Percentiles rank a stretch among this genome's conserved stretches.
phyloP scores from a whole-genome alignment of 2,329 filamentous ascomycete species.

The Fusarium camptoceras region DNA sequence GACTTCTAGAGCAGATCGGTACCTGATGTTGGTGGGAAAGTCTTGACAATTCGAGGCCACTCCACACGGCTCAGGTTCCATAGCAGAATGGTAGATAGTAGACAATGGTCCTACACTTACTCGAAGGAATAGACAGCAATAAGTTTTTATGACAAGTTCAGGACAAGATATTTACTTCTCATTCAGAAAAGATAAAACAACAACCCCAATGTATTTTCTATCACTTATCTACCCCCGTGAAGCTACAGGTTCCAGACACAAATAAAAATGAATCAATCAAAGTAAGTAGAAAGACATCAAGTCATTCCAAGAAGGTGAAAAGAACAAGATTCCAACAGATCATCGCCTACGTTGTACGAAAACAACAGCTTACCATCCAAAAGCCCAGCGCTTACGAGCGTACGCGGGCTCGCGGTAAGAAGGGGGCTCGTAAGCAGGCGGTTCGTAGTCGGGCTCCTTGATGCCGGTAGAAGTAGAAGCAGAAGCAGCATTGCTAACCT shows the following conservation, averaged over 20 bases:
- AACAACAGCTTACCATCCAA: slow-evolving; percentile 9
- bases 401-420: slow-evolving; percentile 40
- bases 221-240: slow-evolving; percentile 30
- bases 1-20: not conserved
- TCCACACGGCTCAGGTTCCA: not conserved
- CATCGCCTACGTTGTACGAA: not conserved
- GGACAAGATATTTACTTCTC: not conserved
- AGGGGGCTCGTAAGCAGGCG: slow-evolving; percentile 43
- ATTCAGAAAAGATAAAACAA: not conserved
- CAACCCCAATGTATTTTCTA: slow-evolving; percentile 31
- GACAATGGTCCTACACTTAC: not conserved
- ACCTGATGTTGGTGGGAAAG: not conserved
- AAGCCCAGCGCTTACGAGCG: slow-evolving; percentile 36
- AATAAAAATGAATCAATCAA: slow-evolving; percentile 1
- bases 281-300: slow-evolving; percentile 23
- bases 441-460: slow-evolving; percentile 31
- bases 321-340: not conserved
- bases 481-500: slow-evolving; percentile 7
- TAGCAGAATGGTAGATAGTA: not conserved
- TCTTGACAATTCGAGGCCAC: not conserved
- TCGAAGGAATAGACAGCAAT: not conserved
- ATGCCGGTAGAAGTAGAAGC: slow-evolving; percentile 1
- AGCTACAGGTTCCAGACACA: slow-evolving; percentile 8
- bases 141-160: not conserved
- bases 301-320: slow-evolving; percentile 23